Evolutionary conservation across 2,329 filamentous ascomycete species (phyloP), one percentile per base, ranked within the genome.

Genomic region (Hymenoscyphus occultus): DNA sequence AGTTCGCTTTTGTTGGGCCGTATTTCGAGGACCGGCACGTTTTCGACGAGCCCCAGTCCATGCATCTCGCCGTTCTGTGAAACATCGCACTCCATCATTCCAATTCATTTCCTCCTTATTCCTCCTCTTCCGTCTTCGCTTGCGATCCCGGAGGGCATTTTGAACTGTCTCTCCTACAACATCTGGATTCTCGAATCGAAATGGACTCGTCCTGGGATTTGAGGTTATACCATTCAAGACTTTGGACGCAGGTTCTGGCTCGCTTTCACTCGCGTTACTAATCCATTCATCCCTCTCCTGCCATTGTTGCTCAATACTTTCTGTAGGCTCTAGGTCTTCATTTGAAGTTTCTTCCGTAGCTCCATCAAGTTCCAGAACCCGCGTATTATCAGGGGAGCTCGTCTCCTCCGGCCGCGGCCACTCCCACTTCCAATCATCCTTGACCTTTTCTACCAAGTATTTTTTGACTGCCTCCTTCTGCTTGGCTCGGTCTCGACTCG

Each of bases 51-150:
- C 93, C 39, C 90, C 89, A 0, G 93, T 94, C 94, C 94, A 98
- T 6, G 87, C 88, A 78, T 97, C 87, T 59, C 93, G 84, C 65
- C 91, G 83, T 39, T 88, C 85, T 65, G 88, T 85, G 78, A 92
- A 98, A 75, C 90, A 90, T n/a, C 87, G 84, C 64, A 97, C 76
- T 0, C 94, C 94, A 45, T 89, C 82, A 72, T 97, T 98, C 88
- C 90, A 96, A 39, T 80, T 76, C 78, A 87, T 84, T 78, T 91
- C 89, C 64, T 87, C 85, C 67, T 85, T 83, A 60, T 86, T 74
- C 59, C 81, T 83, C 70, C 81, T 84, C 59, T 71, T 76, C 22
- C 74, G 62, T 72, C 78, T 32, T 81, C 81, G 62, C 68, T 87
- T 74, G n/a, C 71, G 70, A 12, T 73, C 70, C 2, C 51, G 60